These are phyloP conservation scores for Yamadazyma mexicana DNA, from an alignment of 1,139 yeast species.

Conservation along the genomic window DNA sequence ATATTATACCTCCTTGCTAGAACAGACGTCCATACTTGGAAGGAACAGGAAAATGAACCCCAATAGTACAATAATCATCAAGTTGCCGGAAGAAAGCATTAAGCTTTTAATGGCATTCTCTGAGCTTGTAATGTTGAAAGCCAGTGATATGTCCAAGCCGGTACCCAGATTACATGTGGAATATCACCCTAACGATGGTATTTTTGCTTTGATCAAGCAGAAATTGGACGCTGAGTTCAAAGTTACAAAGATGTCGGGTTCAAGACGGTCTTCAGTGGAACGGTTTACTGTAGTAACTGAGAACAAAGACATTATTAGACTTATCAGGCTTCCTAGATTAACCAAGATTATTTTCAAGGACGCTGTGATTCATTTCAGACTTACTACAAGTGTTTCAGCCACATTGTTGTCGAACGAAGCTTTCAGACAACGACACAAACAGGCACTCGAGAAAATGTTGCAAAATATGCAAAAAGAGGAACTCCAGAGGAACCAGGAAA, in stretches of 20 bases:
- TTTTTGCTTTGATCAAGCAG: constrained; percentile 2
- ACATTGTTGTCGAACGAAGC: too few species aligned
- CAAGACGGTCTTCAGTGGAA: constrained; percentile 5
- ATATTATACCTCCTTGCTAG: too few species aligned
- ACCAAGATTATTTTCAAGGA: not conserved
- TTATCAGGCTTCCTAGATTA: not conserved
- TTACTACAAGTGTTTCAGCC: not conserved
- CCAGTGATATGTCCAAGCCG: not conserved
- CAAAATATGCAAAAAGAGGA: too few species aligned
- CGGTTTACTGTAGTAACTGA: constrained; percentile 8
- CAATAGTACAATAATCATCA: not conserved
- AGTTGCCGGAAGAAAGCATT: not conserved
- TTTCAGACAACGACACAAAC: too few species aligned
- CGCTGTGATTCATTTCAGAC: not conserved
- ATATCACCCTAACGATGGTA: not conserved
- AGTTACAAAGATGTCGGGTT: constrained; percentile 9
- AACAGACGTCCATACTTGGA: too few species aligned
- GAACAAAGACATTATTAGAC: not conserved
- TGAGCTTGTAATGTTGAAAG: not conserved
- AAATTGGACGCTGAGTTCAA: constrained; percentile 8
- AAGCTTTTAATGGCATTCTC: constrained; percentile 1
- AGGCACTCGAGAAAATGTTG: too few species aligned
- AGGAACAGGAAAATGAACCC: too few species aligned
- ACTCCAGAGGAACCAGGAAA: too few species aligned
- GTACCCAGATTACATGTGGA: not conserved